Base-by-base conservation (phyloP, 106 monocot genomes). In the Apostasia ramifera region DNA sequence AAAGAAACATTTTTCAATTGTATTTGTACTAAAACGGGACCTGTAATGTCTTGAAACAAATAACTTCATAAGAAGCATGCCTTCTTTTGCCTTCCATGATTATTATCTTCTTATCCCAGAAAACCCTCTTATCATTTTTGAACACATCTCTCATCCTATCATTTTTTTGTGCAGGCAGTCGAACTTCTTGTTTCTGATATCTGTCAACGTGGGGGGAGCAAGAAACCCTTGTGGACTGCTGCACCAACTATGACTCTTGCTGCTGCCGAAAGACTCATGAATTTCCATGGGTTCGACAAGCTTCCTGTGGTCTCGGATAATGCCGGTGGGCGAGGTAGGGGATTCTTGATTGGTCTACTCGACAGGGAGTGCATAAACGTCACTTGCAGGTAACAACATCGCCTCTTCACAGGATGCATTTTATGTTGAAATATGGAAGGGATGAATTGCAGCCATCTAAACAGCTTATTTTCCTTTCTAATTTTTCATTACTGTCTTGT, bases 231-330 rank as follows among this genome's bases (percentile, higher is more conserved):
- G 44, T 78, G 77, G 78, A 63, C 68, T 64, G 83, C 71, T 54
- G 76, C 90, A 58, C 83, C 83, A 77, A 71, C 74, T 52, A 90
- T 78, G 81, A 78, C 70, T 57, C 83, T 90, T 50, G 3, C 55
- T 57, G 7, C 75, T 60, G 86, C 81, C 39, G 69, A 81, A 74
- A 86, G 66, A 12, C 78, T 86, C 41, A 90, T 90, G 90, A 71
- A 86, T 71, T 83, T 67, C 47, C 70, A 76, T 75, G 76, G 68
- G 1, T 58, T 77, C 45, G 66, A 82, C 57, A 71, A 74, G 26
- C 79, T 88, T 66, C 81, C 88, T 46, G 88, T 88, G 37, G 71
- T 88, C 45, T 78, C 76, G 65, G 61, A 79, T n/a, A 59, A 73
- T 6, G 44, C 58, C 10, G 54, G 77, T 0, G 53, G 47, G 15